These are phyloP conservation scores for Cordyceps militaris DNA, from an alignment of 2,329 filamentous ascomycete species.

Conservation along the genomic window DNA sequence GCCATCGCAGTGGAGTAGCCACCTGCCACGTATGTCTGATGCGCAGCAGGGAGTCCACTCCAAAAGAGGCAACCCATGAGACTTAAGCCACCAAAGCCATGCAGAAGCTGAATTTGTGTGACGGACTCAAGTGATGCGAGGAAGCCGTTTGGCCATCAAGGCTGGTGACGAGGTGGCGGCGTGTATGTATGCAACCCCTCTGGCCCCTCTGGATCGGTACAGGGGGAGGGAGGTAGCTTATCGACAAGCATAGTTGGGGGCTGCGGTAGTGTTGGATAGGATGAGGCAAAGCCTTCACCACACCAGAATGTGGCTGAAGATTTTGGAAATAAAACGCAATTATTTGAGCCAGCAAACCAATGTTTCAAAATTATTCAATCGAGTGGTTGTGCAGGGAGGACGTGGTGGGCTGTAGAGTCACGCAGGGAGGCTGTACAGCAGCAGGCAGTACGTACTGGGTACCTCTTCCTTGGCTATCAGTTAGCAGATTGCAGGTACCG, in stretches of 20 bases:
- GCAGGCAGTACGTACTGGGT: neutral
- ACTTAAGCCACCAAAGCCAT: neutral
- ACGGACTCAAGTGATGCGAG: neutral
- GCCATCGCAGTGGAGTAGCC: neutral
- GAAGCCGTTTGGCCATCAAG: neutral
- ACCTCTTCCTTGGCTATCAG: neutral
- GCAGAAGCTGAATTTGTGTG: neutral
- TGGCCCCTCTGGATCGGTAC: too few species aligned
- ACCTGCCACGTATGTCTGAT: neutral
- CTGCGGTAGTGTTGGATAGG: neutral
- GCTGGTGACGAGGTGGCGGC: conserved; percentile 2
- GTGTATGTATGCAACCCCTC: neutral
- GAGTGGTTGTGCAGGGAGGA: neutral
- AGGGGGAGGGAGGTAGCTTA: neutral
- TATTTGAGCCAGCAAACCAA: too few species aligned
- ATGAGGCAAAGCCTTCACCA: neutral
- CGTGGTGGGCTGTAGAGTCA: neutral
- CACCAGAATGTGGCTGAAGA: too few species aligned
- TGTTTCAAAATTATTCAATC: neutral
- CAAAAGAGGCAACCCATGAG: neutral
- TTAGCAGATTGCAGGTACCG: neutral
- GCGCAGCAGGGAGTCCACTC: neutral
- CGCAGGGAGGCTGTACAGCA: neutral
- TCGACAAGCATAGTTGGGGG: neutral
- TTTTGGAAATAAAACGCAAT: too few species aligned